Conservation (phyloP, 176 grass and related monocot species). For the Hyparrhenia diplandra region DNA sequence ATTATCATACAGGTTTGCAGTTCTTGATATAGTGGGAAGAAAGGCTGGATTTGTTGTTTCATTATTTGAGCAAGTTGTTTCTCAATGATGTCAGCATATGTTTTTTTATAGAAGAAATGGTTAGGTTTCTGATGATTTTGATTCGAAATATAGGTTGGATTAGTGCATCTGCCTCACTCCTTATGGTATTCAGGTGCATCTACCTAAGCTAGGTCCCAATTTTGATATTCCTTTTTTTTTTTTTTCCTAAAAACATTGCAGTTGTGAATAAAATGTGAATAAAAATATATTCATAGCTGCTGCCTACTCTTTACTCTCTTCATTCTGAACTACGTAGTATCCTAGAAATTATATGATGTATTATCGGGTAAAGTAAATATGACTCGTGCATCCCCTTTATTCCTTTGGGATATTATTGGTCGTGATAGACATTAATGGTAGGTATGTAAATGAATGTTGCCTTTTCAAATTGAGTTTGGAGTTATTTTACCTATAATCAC, state of each 20-base stretch:
- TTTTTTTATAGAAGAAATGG: not conserved
- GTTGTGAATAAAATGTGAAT: not conserved
- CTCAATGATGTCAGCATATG: constrained; percentile 16
- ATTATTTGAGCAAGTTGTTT: constrained; percentile 10
- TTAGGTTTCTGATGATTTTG: constrained; percentile 12
- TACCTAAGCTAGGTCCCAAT: constrained; percentile 4
- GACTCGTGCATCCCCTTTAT: not conserved
- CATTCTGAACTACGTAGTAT: not conserved
- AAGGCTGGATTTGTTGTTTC: not conserved
- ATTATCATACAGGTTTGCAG: not conserved
- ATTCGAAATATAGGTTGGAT: constrained; percentile 14
- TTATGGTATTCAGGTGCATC: constrained; percentile 1
- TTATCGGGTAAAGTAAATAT: too few relatives aligned
- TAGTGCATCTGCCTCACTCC: constrained; percentile 22
- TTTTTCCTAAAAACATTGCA: not conserved
- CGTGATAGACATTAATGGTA: not conserved
- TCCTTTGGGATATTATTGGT: not conserved
- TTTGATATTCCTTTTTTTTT: too few relatives aligned
- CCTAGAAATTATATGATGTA: not conserved
- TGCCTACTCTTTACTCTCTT: not conserved
- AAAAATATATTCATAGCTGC: not conserved
- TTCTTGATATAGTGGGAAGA: not conserved
- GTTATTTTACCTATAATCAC: too few relatives aligned
- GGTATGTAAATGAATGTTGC: not conserved
- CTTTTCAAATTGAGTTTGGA: too few relatives aligned